Percentiles rank a stretch among this genome's conserved stretches.
Conservation (phyloP, 2,329 filamentous ascomycete genomes). For the Aspergillus tamarii region DNA sequence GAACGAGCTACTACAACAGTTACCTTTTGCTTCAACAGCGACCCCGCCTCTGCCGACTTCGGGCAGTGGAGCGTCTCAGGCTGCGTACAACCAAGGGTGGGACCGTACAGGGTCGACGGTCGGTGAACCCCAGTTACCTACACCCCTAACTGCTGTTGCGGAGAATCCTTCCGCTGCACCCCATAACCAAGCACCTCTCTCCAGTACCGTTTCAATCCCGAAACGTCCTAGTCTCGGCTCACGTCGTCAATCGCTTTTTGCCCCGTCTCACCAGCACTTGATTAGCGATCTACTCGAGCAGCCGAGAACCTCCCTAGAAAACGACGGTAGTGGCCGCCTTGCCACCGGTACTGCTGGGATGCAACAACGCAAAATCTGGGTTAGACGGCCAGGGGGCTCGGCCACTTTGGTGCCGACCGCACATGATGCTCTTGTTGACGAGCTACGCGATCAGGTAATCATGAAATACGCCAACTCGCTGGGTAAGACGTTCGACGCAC, state of each 20-base stretch:
- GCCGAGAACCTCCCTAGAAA: conserved; percentile 25
- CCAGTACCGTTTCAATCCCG: conserved; percentile 21
- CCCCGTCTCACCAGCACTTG: conserved; percentile 43
- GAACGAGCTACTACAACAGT: conserved; percentile 18
- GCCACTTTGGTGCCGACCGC: conserved; percentile 83
- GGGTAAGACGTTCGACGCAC: conserved; percentile 84
- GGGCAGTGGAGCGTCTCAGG: conserved; percentile 27
- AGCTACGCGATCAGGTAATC: conserved; percentile 88
- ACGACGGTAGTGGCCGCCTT: conserved; percentile 26
- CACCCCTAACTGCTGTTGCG: conserved; percentile 32
- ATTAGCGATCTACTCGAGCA: conserved; percentile 38
- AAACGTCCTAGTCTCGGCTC: conserved; percentile 39
- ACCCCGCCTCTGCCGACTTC: conserved; percentile 25
- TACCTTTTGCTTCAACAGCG: conserved; percentile 19
- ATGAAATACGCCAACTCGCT: conserved; percentile 93
- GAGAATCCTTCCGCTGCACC: conserved; percentile 26
- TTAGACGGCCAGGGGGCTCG: conserved; percentile 82
- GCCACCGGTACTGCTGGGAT: conserved; percentile 34
- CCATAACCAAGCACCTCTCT: conserved; percentile 13
- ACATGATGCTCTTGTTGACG: conserved; percentile 90
- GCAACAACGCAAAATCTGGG: conserved; percentile 80
- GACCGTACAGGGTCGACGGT: conserved; percentile 18
- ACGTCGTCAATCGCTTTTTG: conserved; percentile 45
- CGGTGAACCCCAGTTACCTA: conserved; percentile 27
- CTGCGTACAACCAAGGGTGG: conserved; percentile 21